Evolutionary conservation across 371 early-diverging fungal species (phyloP).

Genomic region (Nematocida ausubeli): DNA sequence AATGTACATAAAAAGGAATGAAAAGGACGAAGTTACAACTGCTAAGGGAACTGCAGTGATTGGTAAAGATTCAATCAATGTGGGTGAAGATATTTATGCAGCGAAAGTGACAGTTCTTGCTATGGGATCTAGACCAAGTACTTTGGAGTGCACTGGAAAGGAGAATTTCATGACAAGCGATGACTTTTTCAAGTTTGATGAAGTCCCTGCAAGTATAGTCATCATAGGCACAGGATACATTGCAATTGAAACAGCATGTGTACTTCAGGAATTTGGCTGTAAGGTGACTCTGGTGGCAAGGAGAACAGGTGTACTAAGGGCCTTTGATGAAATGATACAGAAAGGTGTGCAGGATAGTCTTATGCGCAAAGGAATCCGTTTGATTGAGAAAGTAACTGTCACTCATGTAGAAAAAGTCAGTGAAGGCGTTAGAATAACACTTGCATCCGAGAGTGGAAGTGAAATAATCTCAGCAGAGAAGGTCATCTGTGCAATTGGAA

Average conservation of each 20-base stretch:
- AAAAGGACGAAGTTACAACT: slow-evolving; percentile 76
- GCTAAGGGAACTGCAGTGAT: slow-evolving; percentile 76
- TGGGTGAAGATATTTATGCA: slow-evolving; percentile 68
- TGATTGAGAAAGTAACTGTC: slow-evolving; percentile 71
- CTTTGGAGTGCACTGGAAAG: slow-evolving; percentile 53
- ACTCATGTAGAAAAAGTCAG: background rate
- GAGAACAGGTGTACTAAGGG: slow-evolving; percentile 75
- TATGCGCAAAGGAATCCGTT: slow-evolving; percentile 72
- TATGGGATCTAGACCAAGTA: slow-evolving; percentile 68
- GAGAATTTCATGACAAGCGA: slow-evolving; percentile 77
- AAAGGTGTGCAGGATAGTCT: slow-evolving; percentile 75
- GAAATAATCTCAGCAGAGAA: slow-evolving; percentile 62
- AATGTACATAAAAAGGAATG: slow-evolving; percentile 82
- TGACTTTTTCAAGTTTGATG: slow-evolving; percentile 84
- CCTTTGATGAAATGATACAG: slow-evolving; percentile 81
- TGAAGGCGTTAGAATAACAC: background rate
- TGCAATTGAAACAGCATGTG: slow-evolving; percentile 87
- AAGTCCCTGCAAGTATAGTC: slow-evolving; percentile 81
- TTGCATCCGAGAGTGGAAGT: background rate
- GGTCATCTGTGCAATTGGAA: slow-evolving; percentile 73
- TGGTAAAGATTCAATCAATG: slow-evolving; percentile 72
- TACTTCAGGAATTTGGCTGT: slow-evolving; percentile 80
- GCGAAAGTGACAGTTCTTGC: slow-evolving; percentile 40
- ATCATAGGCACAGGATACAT: slow-evolving; percentile 78
- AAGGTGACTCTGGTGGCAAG: slow-evolving; percentile 79